Base-by-base conservation (phyloP, 169 alveolate species). In the Plasmodium vivax region DNA sequence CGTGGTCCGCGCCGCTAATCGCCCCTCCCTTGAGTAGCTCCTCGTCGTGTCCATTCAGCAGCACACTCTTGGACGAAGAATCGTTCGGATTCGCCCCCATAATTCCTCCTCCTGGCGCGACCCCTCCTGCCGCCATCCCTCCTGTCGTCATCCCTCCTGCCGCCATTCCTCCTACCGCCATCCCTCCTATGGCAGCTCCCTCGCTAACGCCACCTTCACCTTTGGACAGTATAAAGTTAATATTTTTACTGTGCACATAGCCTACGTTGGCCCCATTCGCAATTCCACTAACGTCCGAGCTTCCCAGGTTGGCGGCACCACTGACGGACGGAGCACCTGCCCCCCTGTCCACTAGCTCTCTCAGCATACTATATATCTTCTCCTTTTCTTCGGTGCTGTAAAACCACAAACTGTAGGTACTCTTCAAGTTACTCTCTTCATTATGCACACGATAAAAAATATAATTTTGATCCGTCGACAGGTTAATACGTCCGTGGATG, bases 401-500 rank as follows among this genome's bases (percentile, higher is more conserved):
- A 74, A 85, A 85, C 93, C 93, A 85, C 19, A 85, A 32, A 43
- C 93, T 85, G 62, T 74, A 85, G 19, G 80, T 85, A 47, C 84
- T 85, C 36, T 75, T 85, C n/a, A 56, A 19, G 9, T 85, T 85
- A 30, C 56, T 90, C 19, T 45, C 84, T 36, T 90, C 79, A 72
- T 88, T 82, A 34, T 79, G 19, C 1, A 85, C 43, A 43, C 94
- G 90, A 83, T 96, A 96, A 83, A 96, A 96, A 16, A 96, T 95
- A 75, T 93, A 96, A 88, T 96, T 94, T 23, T 92, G 95, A 34
- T 95, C 96, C 6, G 77, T 91, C 27, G 95, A 79, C 47, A 96
- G 71, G 75, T 95, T 95, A 58, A 96, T 93, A 51, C 92, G 95
- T 12, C 93, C 95, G 14, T 96, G 93, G n/a, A 96, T 88, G 72